Evolutionary conservation across 768 basidiomycete genomes (phyloP).

Genomic region (Pisolithus marmoratus): DNA sequence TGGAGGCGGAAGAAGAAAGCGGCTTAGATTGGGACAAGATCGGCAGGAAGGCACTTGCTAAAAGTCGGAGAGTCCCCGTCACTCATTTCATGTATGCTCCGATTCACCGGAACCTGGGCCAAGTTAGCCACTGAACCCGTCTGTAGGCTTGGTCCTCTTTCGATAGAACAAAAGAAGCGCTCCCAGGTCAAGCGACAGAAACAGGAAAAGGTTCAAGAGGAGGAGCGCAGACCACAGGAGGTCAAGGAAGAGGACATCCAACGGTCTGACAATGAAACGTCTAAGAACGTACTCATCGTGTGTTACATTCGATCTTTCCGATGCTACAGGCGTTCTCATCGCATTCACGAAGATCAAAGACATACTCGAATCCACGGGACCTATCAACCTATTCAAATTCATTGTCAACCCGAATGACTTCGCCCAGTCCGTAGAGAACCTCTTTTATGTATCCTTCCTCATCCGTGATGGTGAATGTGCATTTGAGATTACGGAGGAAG

Average conservation of each 20-base stretch:
- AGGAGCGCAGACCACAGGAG: slow-evolving; percentile 70
- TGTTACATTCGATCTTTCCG: slow-evolving; percentile 18
- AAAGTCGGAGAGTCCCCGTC: slow-evolving; percentile 72
- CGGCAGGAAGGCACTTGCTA: slow-evolving; percentile 76
- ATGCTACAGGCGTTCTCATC: neutral
- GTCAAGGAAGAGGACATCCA: slow-evolving; percentile 78
- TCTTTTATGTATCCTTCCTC: slow-evolving; percentile 92
- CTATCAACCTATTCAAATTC: slow-evolving; percentile 79
- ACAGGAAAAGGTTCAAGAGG: slow-evolving; percentile 66
- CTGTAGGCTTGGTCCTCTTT: slow-evolving; percentile 87
- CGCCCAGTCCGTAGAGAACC: slow-evolving; percentile 92
- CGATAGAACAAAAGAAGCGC: slow-evolving; percentile 80
- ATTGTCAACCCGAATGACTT: slow-evolving; percentile 88
- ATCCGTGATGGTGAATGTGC: slow-evolving; percentile 81
- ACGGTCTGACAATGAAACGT: slow-evolving; percentile 83
- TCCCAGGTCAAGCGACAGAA: slow-evolving; percentile 52
- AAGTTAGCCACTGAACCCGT: slow-evolving; percentile 10
- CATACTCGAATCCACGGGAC: slow-evolving; percentile 44
- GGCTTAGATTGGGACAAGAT: slow-evolving; percentile 80
- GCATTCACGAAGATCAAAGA: slow-evolving; percentile 46
- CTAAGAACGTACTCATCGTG: slow-evolving; percentile 76
- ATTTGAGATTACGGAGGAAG: slow-evolving; percentile 59
- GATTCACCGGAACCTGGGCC: neutral
- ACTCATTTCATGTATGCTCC: slow-evolving; percentile 81
- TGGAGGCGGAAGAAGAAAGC: slow-evolving; percentile 44